A percentile compares a stretch with the other conserved stretches of the same genome.
Evolutionary conservation across 805 yeast genomes (phyloP).

Genomic region (Pichia cabralensis): DNA sequence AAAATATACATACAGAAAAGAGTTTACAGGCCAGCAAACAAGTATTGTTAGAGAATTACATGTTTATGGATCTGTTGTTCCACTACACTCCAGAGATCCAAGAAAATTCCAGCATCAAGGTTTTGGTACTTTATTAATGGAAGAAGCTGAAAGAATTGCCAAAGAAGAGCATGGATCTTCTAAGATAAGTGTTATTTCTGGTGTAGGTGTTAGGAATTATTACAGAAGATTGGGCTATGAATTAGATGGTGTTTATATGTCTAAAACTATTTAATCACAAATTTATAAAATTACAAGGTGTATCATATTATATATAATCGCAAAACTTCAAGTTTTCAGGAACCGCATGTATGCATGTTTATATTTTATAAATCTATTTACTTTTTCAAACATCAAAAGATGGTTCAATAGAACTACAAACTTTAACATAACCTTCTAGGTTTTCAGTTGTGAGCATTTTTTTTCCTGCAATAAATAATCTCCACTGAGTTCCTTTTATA

Average conservation of each 20-base stretch:
- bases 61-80: constrained; percentile 96
- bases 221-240: constrained; percentile 86
- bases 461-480: constrained; percentile 33
- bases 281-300: background rate
- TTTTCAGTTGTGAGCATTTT: constrained; percentile 22
- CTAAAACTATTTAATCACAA: constrained; percentile 35
- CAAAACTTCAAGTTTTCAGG: background rate
- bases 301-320: background rate
- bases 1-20: constrained; percentile 84
- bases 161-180: constrained; percentile 88
- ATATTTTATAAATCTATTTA: too few relatives aligned
- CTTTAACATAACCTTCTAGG: constrained; percentile 37
- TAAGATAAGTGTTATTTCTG: constrained; percentile 89
- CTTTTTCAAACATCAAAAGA: constrained; percentile 32
- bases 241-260: constrained; percentile 96
- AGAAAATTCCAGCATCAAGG: constrained; percentile 99
- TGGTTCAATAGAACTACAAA: constrained; percentile 50
- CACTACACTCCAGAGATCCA: constrained; percentile 92
- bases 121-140: constrained; percentile 94
- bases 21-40: constrained; percentile 72
- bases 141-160: constrained; percentile 95
- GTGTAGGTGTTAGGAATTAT: constrained; percentile 96
- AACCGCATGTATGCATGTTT: too few relatives aligned
- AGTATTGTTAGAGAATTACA: constrained; percentile 95
- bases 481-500: constrained; percentile 30